phyloP scores from a whole-genome alignment of 169 alveolate species.

The Miamiensis avidus region DNA sequence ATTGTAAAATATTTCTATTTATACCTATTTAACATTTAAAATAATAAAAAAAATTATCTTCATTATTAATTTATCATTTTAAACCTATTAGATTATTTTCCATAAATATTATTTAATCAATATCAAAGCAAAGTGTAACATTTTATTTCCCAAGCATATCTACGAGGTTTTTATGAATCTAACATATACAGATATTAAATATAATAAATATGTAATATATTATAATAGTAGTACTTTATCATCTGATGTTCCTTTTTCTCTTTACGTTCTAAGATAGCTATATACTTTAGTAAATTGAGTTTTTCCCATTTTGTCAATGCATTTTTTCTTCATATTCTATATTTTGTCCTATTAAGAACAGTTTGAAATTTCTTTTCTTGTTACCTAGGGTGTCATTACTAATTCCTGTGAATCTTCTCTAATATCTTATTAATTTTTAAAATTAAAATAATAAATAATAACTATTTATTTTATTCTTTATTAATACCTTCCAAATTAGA shows the following conservation, averaged over 20 bases:
- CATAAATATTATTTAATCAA: neutral
- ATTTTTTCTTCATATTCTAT: no score
- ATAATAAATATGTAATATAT: no score
- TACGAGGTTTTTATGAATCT: neutral
- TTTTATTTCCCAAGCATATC: neutral
- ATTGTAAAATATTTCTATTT: no score
- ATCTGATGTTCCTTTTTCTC: neutral
- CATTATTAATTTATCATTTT: no score
- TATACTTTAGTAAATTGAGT: neutral
- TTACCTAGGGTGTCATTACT: neutral
- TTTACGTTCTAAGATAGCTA: neutral
- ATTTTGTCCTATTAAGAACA: neutral
- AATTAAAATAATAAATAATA: no score
- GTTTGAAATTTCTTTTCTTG: no score
- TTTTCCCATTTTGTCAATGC: neutral
- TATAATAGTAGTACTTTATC: neutral
- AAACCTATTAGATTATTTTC: neutral
- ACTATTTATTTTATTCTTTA: no score
- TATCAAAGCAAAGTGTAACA: neutral
- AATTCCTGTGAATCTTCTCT: neutral
- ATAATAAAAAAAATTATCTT: no score
- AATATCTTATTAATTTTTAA: neutral
- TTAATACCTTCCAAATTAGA: neutral
- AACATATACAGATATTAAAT: no score
- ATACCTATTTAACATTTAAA: no score